phyloP scores from a whole-genome alignment of 176 grass and related monocot genomes.

The Triticum dicoccoides region DNA sequence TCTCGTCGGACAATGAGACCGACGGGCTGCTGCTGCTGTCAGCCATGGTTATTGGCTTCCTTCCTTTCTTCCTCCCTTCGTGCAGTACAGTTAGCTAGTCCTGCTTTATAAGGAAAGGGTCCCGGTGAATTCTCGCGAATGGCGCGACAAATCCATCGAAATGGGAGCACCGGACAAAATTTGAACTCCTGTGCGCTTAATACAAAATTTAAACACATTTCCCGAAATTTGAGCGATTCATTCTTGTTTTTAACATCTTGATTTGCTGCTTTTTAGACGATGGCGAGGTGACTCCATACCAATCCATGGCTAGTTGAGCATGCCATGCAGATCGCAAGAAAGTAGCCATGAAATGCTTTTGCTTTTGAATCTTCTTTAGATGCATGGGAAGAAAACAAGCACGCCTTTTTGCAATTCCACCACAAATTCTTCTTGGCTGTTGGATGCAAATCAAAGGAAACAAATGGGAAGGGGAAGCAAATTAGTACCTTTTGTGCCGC shows the following conservation, averaged over 20 bases:
- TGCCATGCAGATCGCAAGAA: conserved; percentile 24
- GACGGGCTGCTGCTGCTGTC: conserved; percentile 58
- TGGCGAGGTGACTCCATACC: not conserved
- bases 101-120: conserved; percentile 33
- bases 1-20: conserved; percentile 55
- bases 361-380: conserved; percentile 59
- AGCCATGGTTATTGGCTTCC: conserved; percentile 28
- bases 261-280: conserved; percentile 35
- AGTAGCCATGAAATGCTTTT: not conserved
- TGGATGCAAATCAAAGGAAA: conserved; percentile 12
- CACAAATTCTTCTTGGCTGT: conserved; percentile 4
- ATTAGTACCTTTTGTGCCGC: conserved; percentile 32
- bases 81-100: not conserved
- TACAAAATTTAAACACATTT: not conserved
- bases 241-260: not conserved
- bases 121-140: not conserved
- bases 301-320: conserved; percentile 26
- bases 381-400: conserved; percentile 36
- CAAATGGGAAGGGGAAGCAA: not conserved
- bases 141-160: conserved; percentile 52
- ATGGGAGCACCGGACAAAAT: conserved; percentile 9
- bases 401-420: not conserved
- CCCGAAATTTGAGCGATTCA: conserved; percentile 11
- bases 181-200: conserved; percentile 11
- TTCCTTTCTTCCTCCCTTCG: not conserved